Base-by-base conservation (phyloP, 2,329 filamentous ascomycete genomes). In the Penicillium freii region DNA sequence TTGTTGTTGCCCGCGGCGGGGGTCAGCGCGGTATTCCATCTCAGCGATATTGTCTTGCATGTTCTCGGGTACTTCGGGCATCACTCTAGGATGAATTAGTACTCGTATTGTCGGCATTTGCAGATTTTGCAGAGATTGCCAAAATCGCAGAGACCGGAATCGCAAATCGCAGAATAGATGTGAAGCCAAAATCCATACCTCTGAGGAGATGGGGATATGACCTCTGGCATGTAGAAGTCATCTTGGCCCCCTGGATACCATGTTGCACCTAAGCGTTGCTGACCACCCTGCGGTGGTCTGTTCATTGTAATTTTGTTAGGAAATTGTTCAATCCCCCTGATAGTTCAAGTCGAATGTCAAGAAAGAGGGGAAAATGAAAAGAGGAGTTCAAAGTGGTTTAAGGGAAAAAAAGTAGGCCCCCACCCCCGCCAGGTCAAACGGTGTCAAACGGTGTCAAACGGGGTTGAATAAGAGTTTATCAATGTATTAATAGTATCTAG, bases 31-130 rank as follows among this genome's bases (percentile, higher is more conserved):
- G 59, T 92, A 82, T 81, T 97, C 92, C 79, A 99, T 86, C 75
- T 92, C 88, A 70, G 93, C 90, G 64, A 99, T 84, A 77, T 90
- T 93, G 71, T 96, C 88, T 79, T 96, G 92, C 85, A 99, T 97
- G 77, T 96, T 93, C 77, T 93, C 90, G 66, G 93, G 91, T 65
- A 97, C 92, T 82, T 97, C 92, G 73, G 91, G 90, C 87, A 93
- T 96, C 71, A 95, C 86, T 80, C 91, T 96, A 11, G 64, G 62
- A 53, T 49, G 59, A 46, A 65, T 67, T 34, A 67, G 58, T 57
- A 67, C 59, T 53, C 65, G 59, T 44, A 66, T 43, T 54, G 54
- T 58, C 10, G 64, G 50, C 65, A 67, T 67, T 39, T 55, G 55
- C 46, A 13, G 29, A n/a, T 6, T 9, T 33, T 9, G 25, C 25